Evolutionary conservation across 768 basidiomycete species (phyloP), one percentile per base, ranked within the genome.

Genomic region (Termitomyces sp.): DNA sequence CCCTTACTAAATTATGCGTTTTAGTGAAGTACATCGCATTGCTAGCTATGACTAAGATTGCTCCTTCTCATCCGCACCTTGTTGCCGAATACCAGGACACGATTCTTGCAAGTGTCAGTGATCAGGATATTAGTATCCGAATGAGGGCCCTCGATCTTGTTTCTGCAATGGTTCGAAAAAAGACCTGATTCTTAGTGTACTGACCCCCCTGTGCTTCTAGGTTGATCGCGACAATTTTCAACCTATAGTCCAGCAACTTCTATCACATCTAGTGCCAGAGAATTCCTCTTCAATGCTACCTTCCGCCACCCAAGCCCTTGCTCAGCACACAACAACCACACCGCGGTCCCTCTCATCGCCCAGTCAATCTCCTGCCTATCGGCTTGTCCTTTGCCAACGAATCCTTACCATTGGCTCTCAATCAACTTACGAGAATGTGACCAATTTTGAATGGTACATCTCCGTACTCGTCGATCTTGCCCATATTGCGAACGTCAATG

Each of bases 21-120:
- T n/a, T 65, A 99, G 96, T 99, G 70, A 94, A 96, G 69, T 99
- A 98, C 68, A 98, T 99, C 59, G 90, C 97, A 0, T 79, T 99
- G 30, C 79, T 97, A 43, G 96, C 97, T 1, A 82, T 99, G 82
- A 89, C 88, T 54, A 96, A 97, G 73, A 98, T 99, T 64, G 93
- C 95, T 1, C 94, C 94, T 1, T 84, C 89, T 6, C 90, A 97
- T 67, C 89, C 94, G 0, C 81, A 94, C 63, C 81, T 99, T 51
- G 82, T 98, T 12, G 88, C 90, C 8, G 88, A 92, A 65, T 91
- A 99, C 69, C 92, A 97, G 65, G 89, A 92, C 58, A 91, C 88
- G 42, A 95, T 99, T 46, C 76, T 98, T 44, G 74, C 87, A 1
- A 96, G 93, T 63, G 80, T 98, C 51, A 89, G 91, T 62, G 96